phyloP scores from a whole-genome alignment of 768 basidiomycete genomes.

The Leccinum arenicola region DNA sequence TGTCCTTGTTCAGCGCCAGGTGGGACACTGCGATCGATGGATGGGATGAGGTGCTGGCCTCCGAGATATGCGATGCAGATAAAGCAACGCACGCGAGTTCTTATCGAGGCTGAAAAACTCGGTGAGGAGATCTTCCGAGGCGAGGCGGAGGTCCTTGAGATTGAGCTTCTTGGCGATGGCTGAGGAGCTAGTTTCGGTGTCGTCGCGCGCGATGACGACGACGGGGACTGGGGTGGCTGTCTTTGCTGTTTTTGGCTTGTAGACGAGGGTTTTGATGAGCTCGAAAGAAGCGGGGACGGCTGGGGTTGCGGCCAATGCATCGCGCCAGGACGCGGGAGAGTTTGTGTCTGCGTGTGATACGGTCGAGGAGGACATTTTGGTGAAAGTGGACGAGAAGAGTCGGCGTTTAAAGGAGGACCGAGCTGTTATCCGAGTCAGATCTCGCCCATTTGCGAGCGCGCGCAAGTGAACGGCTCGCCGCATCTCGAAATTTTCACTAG shows the following conservation, averaged over 20 bases:
- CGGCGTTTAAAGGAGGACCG: conserved; percentile 15
- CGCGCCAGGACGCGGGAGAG: conserved; percentile 77
- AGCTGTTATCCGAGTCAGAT: conserved; percentile 20
- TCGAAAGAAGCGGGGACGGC: conserved; percentile 59
- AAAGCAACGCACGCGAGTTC: conserved; percentile 68
- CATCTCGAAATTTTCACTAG: conserved; percentile 22
- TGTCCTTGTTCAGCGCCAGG: conserved; percentile 62
- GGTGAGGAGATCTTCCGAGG: conserved; percentile 79
- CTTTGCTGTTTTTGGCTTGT: conserved; percentile 97
- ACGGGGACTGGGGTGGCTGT: conserved; percentile 80
- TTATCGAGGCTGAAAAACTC: conserved; percentile 85
- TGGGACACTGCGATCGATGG: conserved; percentile 62
- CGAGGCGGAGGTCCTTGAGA: conserved; percentile 85
- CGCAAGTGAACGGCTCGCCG: conserved; percentile 21
- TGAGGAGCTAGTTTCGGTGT: conserved; percentile 77
- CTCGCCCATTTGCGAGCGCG: conserved; percentile 11
- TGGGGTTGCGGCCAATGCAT: conserved; percentile 54
- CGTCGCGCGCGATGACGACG: conserved; percentile 81
- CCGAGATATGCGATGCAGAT: not conserved
- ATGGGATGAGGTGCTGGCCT: not conserved
- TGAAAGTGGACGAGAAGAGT: conserved; percentile 14
- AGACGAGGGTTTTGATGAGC: conserved; percentile 85
- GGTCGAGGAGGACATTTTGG: conserved; percentile 34
- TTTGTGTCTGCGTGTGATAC: conserved; percentile 60
- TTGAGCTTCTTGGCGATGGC: conserved; percentile 76